Evolutionary conservation across 2,329 filamentous ascomycete species (phyloP), one percentile per base, ranked within the genome.

Genomic region (Pleomassaria siparia): DNA sequence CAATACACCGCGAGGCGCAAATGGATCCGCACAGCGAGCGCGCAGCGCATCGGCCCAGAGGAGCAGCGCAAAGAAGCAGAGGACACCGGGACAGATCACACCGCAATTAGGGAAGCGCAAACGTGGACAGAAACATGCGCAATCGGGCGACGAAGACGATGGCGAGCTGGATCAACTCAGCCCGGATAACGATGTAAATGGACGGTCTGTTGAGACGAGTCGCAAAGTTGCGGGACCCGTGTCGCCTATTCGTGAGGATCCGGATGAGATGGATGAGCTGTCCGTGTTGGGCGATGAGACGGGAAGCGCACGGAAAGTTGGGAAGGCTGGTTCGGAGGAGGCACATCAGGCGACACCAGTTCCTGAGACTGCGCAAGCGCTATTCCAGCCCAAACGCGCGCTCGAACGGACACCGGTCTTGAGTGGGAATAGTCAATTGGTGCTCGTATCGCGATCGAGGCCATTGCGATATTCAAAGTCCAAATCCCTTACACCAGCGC

Each of bases 101-200:
- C 67, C 67, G 21, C 56, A 59, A 9, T 43, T 67, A 16, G 65
- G 66, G 16, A 70, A 69, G 59, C 58, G 63, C 49, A 70, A 69
- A 60, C 62, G 63, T 36, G 64, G 55, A 9, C 61, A 61, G 2
- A 37, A 54, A 20, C 33, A 44, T 11, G 55, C 57, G 32, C 47
- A 53, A 16, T 20, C 40, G 12, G 42, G 50, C 13, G 41, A 48
- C 26, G 49, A 56, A 29, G 57, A 55, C 11, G 55, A 64, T 25
- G 58, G 43, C 13, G 59, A 66, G 18, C 49, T 57, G 22, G 69
- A 71, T 44, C 65, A 70, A 40, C 56, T 72, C 20, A 69, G 64
- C 36, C 66, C 66, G 22, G 58, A 61, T 16, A 59, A 56, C 12
- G 55, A 60, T 28, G 59, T 64, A 13, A 36, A 58, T 26, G 53